phyloP scores from a whole-genome alignment of 2,329 filamentous ascomycete genomes.

The Stagonosporopsis cucurbitacearum region DNA sequence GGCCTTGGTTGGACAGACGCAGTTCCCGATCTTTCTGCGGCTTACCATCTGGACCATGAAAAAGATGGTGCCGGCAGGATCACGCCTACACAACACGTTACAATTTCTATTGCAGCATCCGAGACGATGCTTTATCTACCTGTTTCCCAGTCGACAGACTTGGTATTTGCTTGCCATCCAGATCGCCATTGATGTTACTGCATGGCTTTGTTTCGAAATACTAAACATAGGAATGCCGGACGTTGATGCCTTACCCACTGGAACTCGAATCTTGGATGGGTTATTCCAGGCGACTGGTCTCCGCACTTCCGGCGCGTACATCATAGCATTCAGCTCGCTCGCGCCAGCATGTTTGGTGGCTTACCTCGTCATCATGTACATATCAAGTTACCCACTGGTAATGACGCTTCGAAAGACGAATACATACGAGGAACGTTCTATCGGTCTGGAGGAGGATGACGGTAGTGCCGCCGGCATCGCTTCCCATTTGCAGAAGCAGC shows the following conservation, averaged over 20 bases:
- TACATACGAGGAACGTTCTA: slow-evolving; percentile 72
- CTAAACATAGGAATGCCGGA: slow-evolving; percentile 68
- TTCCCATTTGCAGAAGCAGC: slow-evolving; percentile 66
- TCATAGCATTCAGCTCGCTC: slow-evolving; percentile 65
- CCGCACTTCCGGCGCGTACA: slow-evolving; percentile 70
- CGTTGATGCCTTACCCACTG: slow-evolving; percentile 59
- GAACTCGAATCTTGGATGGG: slow-evolving; percentile 66
- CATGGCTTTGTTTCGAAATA: slow-evolving; percentile 71
- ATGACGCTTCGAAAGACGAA: slow-evolving; percentile 73
- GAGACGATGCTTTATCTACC: slow-evolving; percentile 66
- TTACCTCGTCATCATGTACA: slow-evolving; percentile 71
- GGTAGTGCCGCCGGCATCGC: slow-evolving; percentile 26
- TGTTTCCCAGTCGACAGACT: slow-evolving; percentile 69
- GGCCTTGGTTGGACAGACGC: slow-evolving; percentile 61
- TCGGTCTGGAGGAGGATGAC: slow-evolving; percentile 61
- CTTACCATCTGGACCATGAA: slow-evolving; percentile 64
- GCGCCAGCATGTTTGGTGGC: slow-evolving; percentile 65
- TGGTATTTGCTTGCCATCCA: slow-evolving; percentile 71
- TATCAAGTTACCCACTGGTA: slow-evolving; percentile 67
- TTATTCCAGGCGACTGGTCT: slow-evolving; percentile 69
- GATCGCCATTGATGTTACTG: slow-evolving; percentile 65
- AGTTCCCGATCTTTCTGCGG: slow-evolving; percentile 65
- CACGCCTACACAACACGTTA: slow-evolving; percentile 55
- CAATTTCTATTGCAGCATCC: slow-evolving; percentile 68
- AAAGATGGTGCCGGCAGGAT: slow-evolving; percentile 53